Evolutionary conservation across 108 stramenopile species (phyloP).

Genomic region (Discostella pseudostelligera): DNA sequence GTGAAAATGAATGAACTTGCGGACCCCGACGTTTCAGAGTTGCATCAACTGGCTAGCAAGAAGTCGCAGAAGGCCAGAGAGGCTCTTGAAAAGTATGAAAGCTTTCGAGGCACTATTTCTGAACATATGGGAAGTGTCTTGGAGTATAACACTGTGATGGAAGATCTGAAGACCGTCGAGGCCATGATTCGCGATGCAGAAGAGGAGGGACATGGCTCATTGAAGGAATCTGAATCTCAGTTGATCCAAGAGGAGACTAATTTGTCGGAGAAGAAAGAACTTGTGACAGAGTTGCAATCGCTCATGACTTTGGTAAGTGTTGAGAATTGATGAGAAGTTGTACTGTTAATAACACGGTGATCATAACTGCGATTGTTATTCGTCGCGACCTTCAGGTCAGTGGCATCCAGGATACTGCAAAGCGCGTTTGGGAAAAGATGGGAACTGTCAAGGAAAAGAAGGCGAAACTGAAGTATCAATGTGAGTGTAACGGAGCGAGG

Average conservation of each 20-base stretch:
- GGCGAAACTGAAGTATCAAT: conserved; percentile 33
- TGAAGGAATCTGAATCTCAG: conserved; percentile 36
- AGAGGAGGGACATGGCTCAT: conserved; percentile 24
- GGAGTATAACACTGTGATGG: conserved; percentile 51
- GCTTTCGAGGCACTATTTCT: conserved; percentile 43
- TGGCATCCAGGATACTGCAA: conserved; percentile 41
- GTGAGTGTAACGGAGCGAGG: not conserved
- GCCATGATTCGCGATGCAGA: conserved; percentile 38
- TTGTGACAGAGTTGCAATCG: conserved; percentile 48
- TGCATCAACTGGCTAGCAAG: conserved; percentile 18
- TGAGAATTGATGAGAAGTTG: not conserved
- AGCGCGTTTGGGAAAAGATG: conserved; percentile 44
- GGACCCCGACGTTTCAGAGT: conserved; percentile 34
- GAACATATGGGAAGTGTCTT: conserved; percentile 40
- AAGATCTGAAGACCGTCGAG: conserved; percentile 59
- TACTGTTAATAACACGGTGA: not conserved
- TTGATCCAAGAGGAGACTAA: conserved; percentile 27
- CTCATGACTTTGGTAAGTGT: conserved; percentile 35
- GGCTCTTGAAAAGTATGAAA: conserved; percentile 44
- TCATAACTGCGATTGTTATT: not conserved
- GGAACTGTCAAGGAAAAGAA: conserved; percentile 51
- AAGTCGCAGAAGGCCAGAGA: conserved; percentile 7
- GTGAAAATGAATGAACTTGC: conserved; percentile 38
- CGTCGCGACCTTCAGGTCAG: conserved; percentile 12
- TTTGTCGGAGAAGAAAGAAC: conserved; percentile 31